Evolutionary conservation across 202 grass and related monocot genomes (phyloP).

Genomic region (Saccharum hybrid): DNA sequence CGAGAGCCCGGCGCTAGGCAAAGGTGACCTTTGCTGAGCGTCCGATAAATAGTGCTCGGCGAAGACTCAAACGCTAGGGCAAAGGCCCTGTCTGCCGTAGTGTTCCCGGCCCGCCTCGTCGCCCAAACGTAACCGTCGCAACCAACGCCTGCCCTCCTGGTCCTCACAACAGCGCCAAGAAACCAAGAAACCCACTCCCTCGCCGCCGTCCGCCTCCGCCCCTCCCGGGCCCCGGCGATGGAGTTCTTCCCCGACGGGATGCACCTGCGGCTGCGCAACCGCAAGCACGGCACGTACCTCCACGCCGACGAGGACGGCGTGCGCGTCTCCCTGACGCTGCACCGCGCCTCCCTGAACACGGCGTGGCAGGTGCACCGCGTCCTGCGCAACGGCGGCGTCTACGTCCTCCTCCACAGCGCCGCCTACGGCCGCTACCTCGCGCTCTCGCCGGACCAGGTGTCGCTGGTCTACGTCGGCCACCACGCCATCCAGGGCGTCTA

Average conservation of each 20-base stretch:
- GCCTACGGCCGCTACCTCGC: constrained; percentile 33
- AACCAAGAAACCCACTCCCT: neutral
- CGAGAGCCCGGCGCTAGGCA: no score
- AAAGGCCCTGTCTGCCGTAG: no score
- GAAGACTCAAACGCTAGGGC: no score
- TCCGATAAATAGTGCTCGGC: no score
- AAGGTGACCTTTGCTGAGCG: no score
- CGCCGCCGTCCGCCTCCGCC: neutral
- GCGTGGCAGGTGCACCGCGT: neutral
- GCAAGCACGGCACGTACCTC: neutral
- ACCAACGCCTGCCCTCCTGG: neutral
- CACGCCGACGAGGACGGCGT: neutral
- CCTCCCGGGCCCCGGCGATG: neutral
- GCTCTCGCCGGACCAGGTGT: neutral
- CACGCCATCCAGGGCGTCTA: neutral
- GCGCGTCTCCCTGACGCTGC: neutral
- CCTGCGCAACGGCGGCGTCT: neutral
- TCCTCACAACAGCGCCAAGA: neutral
- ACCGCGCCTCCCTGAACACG: neutral
- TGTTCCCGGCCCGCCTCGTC: neutral
- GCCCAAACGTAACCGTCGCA: neutral
- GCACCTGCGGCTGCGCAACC: neutral
- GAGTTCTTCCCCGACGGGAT: neutral
- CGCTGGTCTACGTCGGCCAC: neutral
- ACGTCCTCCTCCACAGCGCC: constrained; percentile 1